Evolutionary conservation across 306 rosid species (phyloP).

Genomic region (Lupinus albus): DNA sequence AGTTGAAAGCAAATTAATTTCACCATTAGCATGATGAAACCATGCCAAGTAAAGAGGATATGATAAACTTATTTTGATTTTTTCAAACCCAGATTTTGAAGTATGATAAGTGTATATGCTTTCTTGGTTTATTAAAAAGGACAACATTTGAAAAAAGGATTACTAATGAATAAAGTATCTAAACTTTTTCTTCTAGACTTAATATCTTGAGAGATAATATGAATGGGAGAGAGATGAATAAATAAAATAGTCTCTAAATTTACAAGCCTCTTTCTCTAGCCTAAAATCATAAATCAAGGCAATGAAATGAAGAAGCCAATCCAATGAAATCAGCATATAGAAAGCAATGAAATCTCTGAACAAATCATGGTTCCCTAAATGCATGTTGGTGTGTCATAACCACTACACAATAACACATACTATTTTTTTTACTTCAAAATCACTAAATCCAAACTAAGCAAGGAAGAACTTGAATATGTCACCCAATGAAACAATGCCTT

Average conservation of each 20-base stretch:
- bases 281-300: constrained; percentile 75
- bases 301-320: constrained; percentile 65
- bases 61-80: too few relatives aligned
- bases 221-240: constrained; percentile 55
- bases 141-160: too few relatives aligned
- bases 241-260: constrained; percentile 57
- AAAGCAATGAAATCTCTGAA: constrained; percentile 41
- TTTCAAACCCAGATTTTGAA: too few relatives aligned
- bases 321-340: constrained; percentile 55
- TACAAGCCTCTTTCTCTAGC: constrained; percentile 76
- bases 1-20: too few relatives aligned
- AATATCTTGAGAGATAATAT: constrained; percentile 41
- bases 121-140: too few relatives aligned
- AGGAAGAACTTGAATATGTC: constrained; percentile 87
- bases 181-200: too few relatives aligned
- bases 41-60: too few relatives aligned
- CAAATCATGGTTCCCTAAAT: constrained; percentile 37
- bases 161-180: too few relatives aligned
- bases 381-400: constrained; percentile 34
- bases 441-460: constrained; percentile 47
- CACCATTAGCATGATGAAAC: too few relatives aligned
- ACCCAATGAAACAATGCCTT: constrained; percentile 78
- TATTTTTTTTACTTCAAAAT: constrained; percentile 35
- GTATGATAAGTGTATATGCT: too few relatives aligned
- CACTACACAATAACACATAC: constrained; percentile 44